These are phyloP conservation scores for Euphrasia arctica DNA, from an alignment of 305 asterid genomes.

Conservation along the genomic window DNA sequence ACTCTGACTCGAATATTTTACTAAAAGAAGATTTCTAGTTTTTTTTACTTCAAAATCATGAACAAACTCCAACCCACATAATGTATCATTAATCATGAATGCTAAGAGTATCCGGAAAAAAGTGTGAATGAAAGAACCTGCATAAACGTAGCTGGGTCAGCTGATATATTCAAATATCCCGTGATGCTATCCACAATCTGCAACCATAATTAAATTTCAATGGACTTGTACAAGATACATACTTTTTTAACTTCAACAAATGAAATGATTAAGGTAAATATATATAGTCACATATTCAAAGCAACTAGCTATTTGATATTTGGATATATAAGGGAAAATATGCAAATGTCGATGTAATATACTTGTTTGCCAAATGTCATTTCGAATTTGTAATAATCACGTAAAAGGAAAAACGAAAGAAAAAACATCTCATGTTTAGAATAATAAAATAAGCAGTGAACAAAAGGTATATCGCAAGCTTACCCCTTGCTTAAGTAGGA, in stretches of 20 bases:
- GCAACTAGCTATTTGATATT: background rate
- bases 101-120: background rate
- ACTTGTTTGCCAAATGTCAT: background rate
- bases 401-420: background rate
- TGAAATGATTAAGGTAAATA: too few species aligned
- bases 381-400: background rate
- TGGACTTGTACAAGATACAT: background rate
- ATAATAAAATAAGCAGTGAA: background rate
- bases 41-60: background rate
- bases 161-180: constrained; percentile 55
- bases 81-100: background rate
- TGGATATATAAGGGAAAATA: too few species aligned
- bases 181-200: constrained; percentile 74
- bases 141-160: constrained; percentile 70
- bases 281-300: background rate
- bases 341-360: background rate
- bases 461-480: constrained; percentile 1
- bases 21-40: too few species aligned
- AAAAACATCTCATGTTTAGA: background rate
- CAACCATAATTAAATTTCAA: constrained; percentile 20
- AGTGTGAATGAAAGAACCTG: constrained; percentile 45
- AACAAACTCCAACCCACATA: background rate
- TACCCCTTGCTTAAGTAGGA: constrained; percentile 73
- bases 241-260: too few species aligned
- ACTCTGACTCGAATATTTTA: background rate